Base-by-base conservation (phyloP, 2,329 filamentous ascomycete species). In the Ophiostoma piceae region DNA sequence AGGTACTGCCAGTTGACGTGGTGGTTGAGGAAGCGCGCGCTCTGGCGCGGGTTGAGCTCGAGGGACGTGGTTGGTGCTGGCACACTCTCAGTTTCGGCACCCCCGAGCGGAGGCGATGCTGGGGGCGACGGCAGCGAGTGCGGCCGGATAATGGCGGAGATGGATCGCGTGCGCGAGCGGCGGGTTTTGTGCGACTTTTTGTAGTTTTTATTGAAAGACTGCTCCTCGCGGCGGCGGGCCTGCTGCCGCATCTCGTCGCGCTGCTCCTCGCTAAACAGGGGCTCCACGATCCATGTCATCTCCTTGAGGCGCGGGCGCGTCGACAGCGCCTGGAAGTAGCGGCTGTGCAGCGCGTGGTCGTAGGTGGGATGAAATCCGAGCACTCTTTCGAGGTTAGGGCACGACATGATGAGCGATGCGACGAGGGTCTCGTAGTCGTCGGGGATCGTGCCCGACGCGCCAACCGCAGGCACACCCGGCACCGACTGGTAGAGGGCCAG, bases 341-440 rank as follows among this genome's bases (percentile, higher is more conserved):
- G 82, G 75, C 81, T 84, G 74, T 85, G 88, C 14, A 43, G 19
- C 1, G 82, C 80, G 76, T 88, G 84, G 69, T 84, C 80, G 75
- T 88, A 88, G 3, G 78, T 76, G 2, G 83, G 81, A 69, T 85
- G 81, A 54, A 85, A 84, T 0, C 87, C 87, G 12, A 82, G 78
- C 7, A 90, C 78, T 67, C 82, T 80, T 77, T 90, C 87, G 12
- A 90, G 79, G 73, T 89, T 89, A 2, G 87, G 87, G 70, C 87
- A 90, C 0, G 85, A 84, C 86, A 88, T 88, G 70, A 90, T 80
- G 32, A 90, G 77, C 5, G 87, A 84, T 0, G 87, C 86, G 1
- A 88, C 80, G 2, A 86, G 76, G 73, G 87, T 82, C 71, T 87
- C 81, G 74, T 89, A 89, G 65, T 83, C 80, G 47, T 83, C 82